phyloP scores from a whole-genome alignment of 768 basidiomycete genomes.

The Suillus sp. region DNA sequence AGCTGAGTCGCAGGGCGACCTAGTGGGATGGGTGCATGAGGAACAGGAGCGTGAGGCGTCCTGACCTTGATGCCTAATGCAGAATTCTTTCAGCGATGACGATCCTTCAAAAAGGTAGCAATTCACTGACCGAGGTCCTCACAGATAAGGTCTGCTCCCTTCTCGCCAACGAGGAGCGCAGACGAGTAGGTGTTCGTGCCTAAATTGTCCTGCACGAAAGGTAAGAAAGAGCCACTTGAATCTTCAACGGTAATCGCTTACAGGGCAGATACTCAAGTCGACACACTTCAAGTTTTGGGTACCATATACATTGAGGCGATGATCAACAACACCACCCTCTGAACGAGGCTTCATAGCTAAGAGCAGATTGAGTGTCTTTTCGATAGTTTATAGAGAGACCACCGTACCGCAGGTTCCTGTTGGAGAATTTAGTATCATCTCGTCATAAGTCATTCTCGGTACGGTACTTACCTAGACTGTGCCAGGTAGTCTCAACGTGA shows the following conservation, averaged over 20 bases:
- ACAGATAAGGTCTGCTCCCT: slow-evolving; percentile 60
- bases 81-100: slow-evolving; percentile 13
- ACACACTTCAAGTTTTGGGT: slow-evolving; percentile 68
- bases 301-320: slow-evolving; percentile 62
- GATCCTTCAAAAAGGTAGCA: neutral
- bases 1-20: slow-evolving; percentile 52
- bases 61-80: slow-evolving; percentile 58
- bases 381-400: slow-evolving; percentile 43
- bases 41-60: slow-evolving; percentile 67
- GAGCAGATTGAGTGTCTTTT: slow-evolving; percentile 7
- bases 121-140: slow-evolving; percentile 59
- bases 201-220: slow-evolving; percentile 55
- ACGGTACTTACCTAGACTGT: slow-evolving; percentile 51
- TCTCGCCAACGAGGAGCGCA: slow-evolving; percentile 69
- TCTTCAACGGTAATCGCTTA: slow-evolving; percentile 32
- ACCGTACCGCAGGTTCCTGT: slow-evolving; percentile 6
- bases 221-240: slow-evolving; percentile 7
- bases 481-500: slow-evolving; percentile 80
- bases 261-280: slow-evolving; percentile 74
- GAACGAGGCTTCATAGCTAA: slow-evolving; percentile 67
- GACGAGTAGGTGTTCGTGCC: slow-evolving; percentile 76
- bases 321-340: slow-evolving; percentile 68
- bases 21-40: slow-evolving; percentile 62
- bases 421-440: neutral
- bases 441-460: slow-evolving; percentile 19